phyloP scores from a whole-genome alignment of 73 alveolate genomes.

The Paraurostyla sp. region DNA sequence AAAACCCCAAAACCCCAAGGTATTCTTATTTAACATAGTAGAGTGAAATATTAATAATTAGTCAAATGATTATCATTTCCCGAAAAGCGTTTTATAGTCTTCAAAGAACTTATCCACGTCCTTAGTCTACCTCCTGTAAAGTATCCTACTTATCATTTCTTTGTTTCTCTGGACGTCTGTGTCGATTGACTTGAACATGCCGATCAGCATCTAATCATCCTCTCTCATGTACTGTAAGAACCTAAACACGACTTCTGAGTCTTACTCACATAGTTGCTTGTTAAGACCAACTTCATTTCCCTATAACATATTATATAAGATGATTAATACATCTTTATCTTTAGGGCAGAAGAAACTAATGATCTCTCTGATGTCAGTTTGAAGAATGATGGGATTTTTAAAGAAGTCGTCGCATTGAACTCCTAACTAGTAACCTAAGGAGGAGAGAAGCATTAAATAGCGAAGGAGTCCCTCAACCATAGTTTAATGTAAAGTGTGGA shows the following conservation, averaged over 20 bases:
- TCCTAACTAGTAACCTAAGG: constrained; percentile 8
- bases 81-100: constrained; percentile 56
- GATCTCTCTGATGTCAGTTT: constrained; percentile 44
- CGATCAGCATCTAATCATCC: constrained; percentile 50
- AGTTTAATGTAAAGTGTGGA: neutral
- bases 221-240: constrained; percentile 54
- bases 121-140: constrained; percentile 46
- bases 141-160: constrained; percentile 55
- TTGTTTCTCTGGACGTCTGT: constrained; percentile 61
- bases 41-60: too few relatives aligned
- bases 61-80: neutral
- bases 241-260: constrained; percentile 27
- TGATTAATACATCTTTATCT: constrained; percentile 31
- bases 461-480: constrained; percentile 41
- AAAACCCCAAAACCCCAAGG: too few relatives aligned
- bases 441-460: constrained; percentile 28
- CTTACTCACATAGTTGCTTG: neutral
- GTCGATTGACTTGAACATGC: constrained; percentile 41
- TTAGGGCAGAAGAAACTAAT: constrained; percentile 56
- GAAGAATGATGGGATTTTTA: constrained; percentile 28
- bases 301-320: neutral
- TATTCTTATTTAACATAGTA: too few relatives aligned
- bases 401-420: constrained; percentile 55
- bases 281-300: constrained; percentile 41
- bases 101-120: constrained; percentile 71